Base-by-base conservation (phyloP, 257 asterid species). In the Plantago ovata region DNA sequence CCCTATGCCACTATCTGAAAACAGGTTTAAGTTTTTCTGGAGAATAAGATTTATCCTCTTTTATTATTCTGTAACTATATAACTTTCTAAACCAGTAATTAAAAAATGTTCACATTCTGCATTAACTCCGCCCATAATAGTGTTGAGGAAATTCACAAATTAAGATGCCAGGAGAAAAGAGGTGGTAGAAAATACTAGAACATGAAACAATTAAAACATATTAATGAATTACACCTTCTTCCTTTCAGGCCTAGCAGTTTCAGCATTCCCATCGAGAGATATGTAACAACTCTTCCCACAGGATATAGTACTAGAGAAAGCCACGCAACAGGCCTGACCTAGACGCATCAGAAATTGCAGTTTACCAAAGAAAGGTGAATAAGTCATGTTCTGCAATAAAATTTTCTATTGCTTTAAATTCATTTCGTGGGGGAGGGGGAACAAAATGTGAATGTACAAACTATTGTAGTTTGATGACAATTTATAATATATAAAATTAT, bases 321-420 rank as follows among this genome's bases (percentile, higher is more conserved):
- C 99, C 97, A 93, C 14, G 99, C 99, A 72, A 93, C 99, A 52
- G 99, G 99, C 72, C 97, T 84, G 74, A 84, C 99, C 99, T 93
- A 80, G 68, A 79, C 69, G 71, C 70, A 79, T 68, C 68, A 62
- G 57, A 64, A 58, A 67, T 55, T 65, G 65, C 58, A 75, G 51
- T 64, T 57, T 36, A 46, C 71, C 62, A 70, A 69, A 48, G 24
- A 69, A 59, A 51, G 38, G 64, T 56, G 56, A 15, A 10, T 3
- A 52, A 44, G 52, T 58, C 55, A 58, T 18, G 19, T 24, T 53
- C 32, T 28, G 20, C 40, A 56, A n/a, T 53, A 65, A 3, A 19
- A 28, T 21, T 24, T 19, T 36, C 22, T 38, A 24, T 21, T 46
- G 18, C 16, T 53, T 1, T 19, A 14, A 38, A 19, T 20, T 22